Conservation (phyloP, 1,139 yeast genomes). For the Candida sp. region DNA sequence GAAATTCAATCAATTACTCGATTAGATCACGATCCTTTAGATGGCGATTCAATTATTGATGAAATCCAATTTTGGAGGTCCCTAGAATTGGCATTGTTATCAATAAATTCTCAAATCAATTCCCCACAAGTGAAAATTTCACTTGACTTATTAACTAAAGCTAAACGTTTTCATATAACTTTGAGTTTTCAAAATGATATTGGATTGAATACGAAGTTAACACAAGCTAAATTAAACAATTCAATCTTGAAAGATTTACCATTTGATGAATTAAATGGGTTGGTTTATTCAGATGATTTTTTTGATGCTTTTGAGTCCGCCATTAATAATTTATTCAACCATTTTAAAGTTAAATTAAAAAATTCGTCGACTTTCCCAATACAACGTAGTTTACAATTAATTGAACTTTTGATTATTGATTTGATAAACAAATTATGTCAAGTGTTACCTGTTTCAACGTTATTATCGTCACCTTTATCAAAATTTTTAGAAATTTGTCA, state of each 20-base stretch:
- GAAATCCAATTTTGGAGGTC: slow-evolving; percentile 82
- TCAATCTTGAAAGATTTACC: slow-evolving; percentile 72
- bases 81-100: slow-evolving; percentile 58
- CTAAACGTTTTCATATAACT: slow-evolving; percentile 80
- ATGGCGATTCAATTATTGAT: slow-evolving; percentile 57
- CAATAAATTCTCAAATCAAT: slow-evolving; percentile 53
- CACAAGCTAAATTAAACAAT: slow-evolving; percentile 52
- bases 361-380: slow-evolving; percentile 57
- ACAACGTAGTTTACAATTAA: slow-evolving; percentile 56
- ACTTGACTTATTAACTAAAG: slow-evolving; percentile 58
- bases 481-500: slow-evolving; percentile 19
- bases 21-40: slow-evolving; percentile 48
- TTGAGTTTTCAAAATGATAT: slow-evolving; percentile 71
- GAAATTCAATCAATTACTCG: slow-evolving; percentile 58
- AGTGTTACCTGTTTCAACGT: slow-evolving; percentile 16
- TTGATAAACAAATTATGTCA: slow-evolving; percentile 21
- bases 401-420: slow-evolving; percentile 53
- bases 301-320: slow-evolving; percentile 42
- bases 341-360: slow-evolving; percentile 56
- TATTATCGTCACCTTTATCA: slow-evolving; percentile 24
- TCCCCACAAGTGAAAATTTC: slow-evolving; percentile 57
- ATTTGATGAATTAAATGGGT: slow-evolving; percentile 52
- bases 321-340: slow-evolving; percentile 51
- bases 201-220: slow-evolving; percentile 59
- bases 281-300: slow-evolving; percentile 27